A percentile compares a stretch with the other conserved stretches of the same genome.
These are phyloP conservation scores for Irpex sp. DNA, from an alignment of 1,284 basidiomycete genomes.

Conservation along the genomic window DNA sequence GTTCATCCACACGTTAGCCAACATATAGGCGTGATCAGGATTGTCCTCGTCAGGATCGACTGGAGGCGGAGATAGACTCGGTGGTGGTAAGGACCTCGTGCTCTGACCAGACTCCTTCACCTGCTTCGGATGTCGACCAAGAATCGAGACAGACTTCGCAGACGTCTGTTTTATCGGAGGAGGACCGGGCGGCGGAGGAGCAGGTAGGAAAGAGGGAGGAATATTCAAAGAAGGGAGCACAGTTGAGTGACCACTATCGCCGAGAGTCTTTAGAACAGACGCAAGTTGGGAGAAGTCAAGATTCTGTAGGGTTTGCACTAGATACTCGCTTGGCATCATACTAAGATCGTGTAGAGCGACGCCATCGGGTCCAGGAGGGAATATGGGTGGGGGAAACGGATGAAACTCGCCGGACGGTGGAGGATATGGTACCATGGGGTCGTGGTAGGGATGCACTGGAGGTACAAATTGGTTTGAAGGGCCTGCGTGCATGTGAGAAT, in stretches of 20 bases:
- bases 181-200: conserved; percentile 24
- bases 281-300: conserved; percentile 70
- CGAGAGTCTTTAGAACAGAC: conserved; percentile 57
- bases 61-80: conserved; percentile 26
- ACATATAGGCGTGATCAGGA: conserved; percentile 44
- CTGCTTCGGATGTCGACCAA: conserved; percentile 33
- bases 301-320: conserved; percentile 66
- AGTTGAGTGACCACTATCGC: conserved; percentile 47
- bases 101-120: conserved; percentile 27
- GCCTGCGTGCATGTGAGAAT: conserved; percentile 18
- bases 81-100: conserved; percentile 23
- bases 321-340: conserved; percentile 66
- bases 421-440: conserved; percentile 19
- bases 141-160: conserved; percentile 36
- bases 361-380: conserved; percentile 25
- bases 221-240: conserved; percentile 22
- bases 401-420: conserved; percentile 21
- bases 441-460: conserved; percentile 19
- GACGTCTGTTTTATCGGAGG: conserved; percentile 34
- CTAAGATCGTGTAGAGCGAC: conserved; percentile 42
- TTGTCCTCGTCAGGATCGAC: conserved; percentile 32
- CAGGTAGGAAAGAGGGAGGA: conserved; percentile 31
- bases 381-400: conserved; percentile 24
- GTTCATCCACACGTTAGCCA: conserved; percentile 74
- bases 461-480: conserved; percentile 6